Percentiles rank a stretch among this genome's conserved stretches.
phyloP scores from a whole-genome alignment of 345 rosid species.

The Populus simonii region DNA sequence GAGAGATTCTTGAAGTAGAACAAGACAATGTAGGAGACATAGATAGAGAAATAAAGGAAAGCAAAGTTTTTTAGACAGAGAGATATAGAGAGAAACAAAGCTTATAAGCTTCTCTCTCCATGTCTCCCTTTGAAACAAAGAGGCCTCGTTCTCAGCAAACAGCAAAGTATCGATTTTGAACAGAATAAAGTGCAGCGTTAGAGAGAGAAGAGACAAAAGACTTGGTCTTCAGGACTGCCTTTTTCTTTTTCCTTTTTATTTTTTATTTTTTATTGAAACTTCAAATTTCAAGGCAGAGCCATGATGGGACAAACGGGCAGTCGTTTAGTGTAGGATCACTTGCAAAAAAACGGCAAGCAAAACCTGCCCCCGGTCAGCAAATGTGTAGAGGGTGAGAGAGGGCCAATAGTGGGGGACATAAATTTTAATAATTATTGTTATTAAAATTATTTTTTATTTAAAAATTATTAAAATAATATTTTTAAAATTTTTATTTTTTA shows the following conservation, averaged over 20 bases:
- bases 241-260: background rate
- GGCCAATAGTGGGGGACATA: background rate
- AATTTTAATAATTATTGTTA: too few species aligned
- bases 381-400: slow-evolving; percentile 9
- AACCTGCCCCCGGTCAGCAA: slow-evolving; percentile 32
- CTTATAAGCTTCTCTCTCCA: slow-evolving; percentile 26
- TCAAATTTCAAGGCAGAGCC: slow-evolving; percentile 28
- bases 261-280: background rate
- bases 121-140: slow-evolving; percentile 32
- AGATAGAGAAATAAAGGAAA: slow-evolving; percentile 25
- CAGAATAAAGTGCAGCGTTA: slow-evolving; percentile 68
- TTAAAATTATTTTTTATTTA: too few species aligned
- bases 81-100: slow-evolving; percentile 20
- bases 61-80: slow-evolving; percentile 14
- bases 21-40: slow-evolving; percentile 74
- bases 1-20: slow-evolving; percentile 66
- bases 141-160: slow-evolving; percentile 72
- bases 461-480: too few species aligned
- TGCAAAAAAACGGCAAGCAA: slow-evolving; percentile 26
- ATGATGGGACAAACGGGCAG: slow-evolving; percentile 22
- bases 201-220: slow-evolving; percentile 18
- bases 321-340: slow-evolving; percentile 17
- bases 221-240: slow-evolving; percentile 21
- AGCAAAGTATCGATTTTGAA: slow-evolving; percentile 67
- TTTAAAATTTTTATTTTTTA: too few species aligned